Percentiles rank a stretch among this genome's conserved stretches.
Evolutionary conservation across 345 rosid species (phyloP).

Genomic region (Stellera chamaejasme): DNA sequence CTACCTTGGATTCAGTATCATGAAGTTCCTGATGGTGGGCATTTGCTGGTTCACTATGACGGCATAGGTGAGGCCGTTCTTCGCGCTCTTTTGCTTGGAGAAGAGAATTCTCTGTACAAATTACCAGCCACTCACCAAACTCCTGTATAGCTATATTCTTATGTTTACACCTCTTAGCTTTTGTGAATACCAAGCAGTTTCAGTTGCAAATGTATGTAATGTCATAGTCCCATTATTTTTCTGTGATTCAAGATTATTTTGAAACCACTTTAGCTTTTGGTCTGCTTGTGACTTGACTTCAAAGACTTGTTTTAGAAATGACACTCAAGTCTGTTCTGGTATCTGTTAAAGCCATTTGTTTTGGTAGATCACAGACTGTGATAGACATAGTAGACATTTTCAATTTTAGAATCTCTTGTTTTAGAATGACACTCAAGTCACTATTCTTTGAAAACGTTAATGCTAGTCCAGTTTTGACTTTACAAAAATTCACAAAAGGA

Average conservation of each 20-base stretch:
- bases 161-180: slow-evolving; percentile 2
- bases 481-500: no score
- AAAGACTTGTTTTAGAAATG: no score
- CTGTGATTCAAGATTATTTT: background rate
- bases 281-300: no score
- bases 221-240: slow-evolving; percentile 10
- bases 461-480: no score
- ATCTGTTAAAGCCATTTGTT: no score
- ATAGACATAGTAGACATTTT: no score
- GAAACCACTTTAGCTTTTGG: no score
- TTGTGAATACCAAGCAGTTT: slow-evolving; percentile 12
- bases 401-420: no score
- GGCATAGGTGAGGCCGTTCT: slow-evolving; percentile 60
- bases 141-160: slow-evolving; percentile 10
- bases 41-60: slow-evolving; percentile 54
- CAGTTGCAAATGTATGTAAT: background rate
- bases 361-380: no score
- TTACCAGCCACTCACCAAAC: slow-evolving; percentile 15
- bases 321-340: no score
- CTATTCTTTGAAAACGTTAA: no score
- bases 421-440: no score
- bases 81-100: slow-evolving; percentile 54
- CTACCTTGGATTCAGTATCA: slow-evolving; percentile 74
- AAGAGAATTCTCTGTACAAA: slow-evolving; percentile 37
- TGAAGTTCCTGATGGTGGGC: slow-evolving; percentile 78